Evolutionary conservation across 176 grass and related monocot species (phyloP).

Genomic region (Eragrostis curvula): DNA sequence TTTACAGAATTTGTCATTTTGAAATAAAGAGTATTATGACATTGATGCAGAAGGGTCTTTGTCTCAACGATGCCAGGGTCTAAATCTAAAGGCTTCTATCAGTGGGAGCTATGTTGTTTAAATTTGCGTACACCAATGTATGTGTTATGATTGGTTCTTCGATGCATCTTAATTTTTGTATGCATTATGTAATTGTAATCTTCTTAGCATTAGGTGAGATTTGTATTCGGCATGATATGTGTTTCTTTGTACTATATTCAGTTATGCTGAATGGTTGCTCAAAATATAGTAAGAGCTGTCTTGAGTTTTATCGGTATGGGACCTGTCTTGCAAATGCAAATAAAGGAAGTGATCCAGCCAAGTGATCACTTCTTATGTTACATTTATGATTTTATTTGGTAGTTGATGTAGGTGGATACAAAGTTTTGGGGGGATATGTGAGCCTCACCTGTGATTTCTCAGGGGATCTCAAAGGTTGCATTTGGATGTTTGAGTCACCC

Average conservation of each 20-base stretch:
- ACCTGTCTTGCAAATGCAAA: not conserved
- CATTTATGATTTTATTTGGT: not conserved
- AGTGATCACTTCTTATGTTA: not conserved
- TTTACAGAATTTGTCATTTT: not conserved
- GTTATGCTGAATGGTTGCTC: not conserved
- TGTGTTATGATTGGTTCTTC: not conserved
- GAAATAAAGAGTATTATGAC: not conserved
- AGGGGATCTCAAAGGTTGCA: not conserved
- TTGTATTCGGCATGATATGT: not conserved
- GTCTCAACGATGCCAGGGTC: constrained; percentile 5
- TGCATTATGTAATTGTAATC: not conserved
- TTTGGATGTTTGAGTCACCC: not conserved
- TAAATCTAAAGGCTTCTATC: not conserved
- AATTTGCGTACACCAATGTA: constrained; percentile 9
- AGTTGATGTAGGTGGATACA: not conserved
- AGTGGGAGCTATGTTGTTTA: not conserved
- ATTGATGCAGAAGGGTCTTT: not conserved
- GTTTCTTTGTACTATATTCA: not conserved
- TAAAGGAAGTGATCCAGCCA: constrained; percentile 7
- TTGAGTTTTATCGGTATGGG: not conserved
- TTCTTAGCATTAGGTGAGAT: constrained; percentile 3
- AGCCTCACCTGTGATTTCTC: not conserved
- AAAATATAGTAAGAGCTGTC: not conserved
- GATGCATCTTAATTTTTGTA: constrained; percentile 1
- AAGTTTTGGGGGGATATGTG: constrained; percentile 10